Evolutionary conservation across 2,329 filamentous ascomycete species (phyloP), one percentile per base, ranked within the genome.

Genomic region (Aspergillus novoparasiticus): DNA sequence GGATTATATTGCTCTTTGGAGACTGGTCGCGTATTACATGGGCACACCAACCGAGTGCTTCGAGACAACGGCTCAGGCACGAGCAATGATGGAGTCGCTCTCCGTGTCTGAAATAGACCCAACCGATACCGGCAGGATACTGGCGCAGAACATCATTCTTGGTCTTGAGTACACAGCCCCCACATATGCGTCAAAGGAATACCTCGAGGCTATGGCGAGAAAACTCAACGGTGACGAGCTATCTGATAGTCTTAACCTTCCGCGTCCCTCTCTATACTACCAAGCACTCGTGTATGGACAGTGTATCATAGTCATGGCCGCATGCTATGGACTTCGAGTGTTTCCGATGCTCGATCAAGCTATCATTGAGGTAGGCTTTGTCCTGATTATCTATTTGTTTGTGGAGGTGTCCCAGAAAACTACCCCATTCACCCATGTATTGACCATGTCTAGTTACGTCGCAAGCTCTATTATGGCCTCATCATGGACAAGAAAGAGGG

Each of bases 1-100:
- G 2, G 90, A 93, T 70, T 94, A 92, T 72, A 81, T 92, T 51
- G 90, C 90, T 0, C 79, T 94, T 0, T 94, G 91, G 90, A 85
- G 91, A 3, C 90, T 91, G 66, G 86, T 94, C 14, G 90, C 86
- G 0, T 84, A 92, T 71, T 81, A 93, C 34, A 84, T 93, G 70
- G 91, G 91, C 14, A 87, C 87, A 8, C 91, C 90, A 0, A 86
- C 85, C 1, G 83, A 83, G 28, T 84, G 82, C 66, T 87, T 93
- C 71, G 81, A 82, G 1, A 86, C 83, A 0, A 82, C 86, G 0
- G 77, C 78, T 6, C 80, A 82, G 39, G 87, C 89, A 2, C 87
- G 84, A 67, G 80, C 80, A 2, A 84, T 88, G 71, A 89, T 93
- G 86, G 90, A 94, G 68, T 86, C 85, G 0, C 78, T 93, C 1